phyloP scores from a whole-genome alignment of 2,329 filamentous ascomycete species.

The Alternaria triticimaculans region DNA sequence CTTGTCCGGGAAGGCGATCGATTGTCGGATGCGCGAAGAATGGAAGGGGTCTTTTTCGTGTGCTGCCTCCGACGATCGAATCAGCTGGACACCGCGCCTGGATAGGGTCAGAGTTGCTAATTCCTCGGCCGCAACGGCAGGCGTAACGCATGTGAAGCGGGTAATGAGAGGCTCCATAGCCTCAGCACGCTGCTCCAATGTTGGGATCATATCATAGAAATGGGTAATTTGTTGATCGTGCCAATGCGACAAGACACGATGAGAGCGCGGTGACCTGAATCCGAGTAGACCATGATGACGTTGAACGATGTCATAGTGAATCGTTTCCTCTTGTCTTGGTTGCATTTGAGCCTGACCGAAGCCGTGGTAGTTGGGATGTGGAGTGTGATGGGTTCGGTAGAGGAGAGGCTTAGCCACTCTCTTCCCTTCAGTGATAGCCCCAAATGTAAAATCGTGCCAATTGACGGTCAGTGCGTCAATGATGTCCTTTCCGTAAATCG shows the following conservation, averaged over 20 bases:
- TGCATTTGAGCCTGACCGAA: conserved; percentile 35
- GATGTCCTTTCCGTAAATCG: conserved; percentile 82
- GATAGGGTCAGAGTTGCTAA: conserved; percentile 70
- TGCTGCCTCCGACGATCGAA: conserved; percentile 63
- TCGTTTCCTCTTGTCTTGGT: conserved; percentile 13
- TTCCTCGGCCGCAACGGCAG: conserved; percentile 82
- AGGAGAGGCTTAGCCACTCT: conserved; percentile 18
- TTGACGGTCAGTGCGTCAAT: conserved; percentile 74
- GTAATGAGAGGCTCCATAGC: conserved; percentile 76
- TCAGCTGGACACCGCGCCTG: conserved; percentile 62
- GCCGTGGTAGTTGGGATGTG: conserved; percentile 15
- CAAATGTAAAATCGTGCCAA: conserved; percentile 44
- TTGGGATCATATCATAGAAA: conserved; percentile 73
- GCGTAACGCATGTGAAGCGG: conserved; percentile 92
- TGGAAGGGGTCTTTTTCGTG: conserved; percentile 82
- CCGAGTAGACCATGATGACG: conserved; percentile 37
- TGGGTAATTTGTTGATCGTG: conserved; percentile 72
- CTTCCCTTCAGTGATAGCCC: conserved; percentile 51
- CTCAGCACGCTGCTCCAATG: conserved; percentile 74
- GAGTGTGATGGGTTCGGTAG: conserved; percentile 15
- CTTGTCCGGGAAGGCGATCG: conserved; percentile 96
- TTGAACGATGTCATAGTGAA: conserved; percentile 53
- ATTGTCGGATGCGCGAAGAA: conserved; percentile 87
- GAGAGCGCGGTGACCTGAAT: conserved; percentile 39
- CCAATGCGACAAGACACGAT: conserved; percentile 62